Evolutionary conservation across 768 basidiomycete genomes (phyloP).

Genomic region (Dacryopinax primogenitus): DNA sequence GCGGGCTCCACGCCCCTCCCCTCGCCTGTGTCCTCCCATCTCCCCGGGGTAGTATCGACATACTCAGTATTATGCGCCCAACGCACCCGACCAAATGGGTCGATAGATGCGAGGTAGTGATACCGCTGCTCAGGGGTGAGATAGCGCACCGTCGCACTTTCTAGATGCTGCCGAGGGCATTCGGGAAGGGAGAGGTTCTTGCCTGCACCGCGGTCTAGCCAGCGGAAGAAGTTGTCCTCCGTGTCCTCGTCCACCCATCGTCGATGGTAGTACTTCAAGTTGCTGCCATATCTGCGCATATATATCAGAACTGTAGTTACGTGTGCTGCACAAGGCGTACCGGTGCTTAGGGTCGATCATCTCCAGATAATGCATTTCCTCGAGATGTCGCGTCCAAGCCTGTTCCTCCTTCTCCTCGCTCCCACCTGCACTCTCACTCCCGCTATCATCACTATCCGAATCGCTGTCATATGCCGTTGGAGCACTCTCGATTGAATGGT

Average conservation of each 20-base stretch:
- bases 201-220: constrained; percentile 52
- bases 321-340: neutral
- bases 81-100: constrained; percentile 38
- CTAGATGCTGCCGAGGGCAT: constrained; percentile 46
- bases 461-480: neutral
- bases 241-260: constrained; percentile 49
- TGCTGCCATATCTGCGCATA: neutral
- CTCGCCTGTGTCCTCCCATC: constrained; percentile 49
- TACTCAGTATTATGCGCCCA: constrained; percentile 47
- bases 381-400: constrained; percentile 33
- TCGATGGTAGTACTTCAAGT: constrained; percentile 42
- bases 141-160: constrained; percentile 49
- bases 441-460: constrained; percentile 31
- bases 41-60: constrained; percentile 47
- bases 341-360: constrained; percentile 36
- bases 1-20: constrained; percentile 41
- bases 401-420: constrained; percentile 14
- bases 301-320: neutral
- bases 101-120: constrained; percentile 52
- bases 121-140: constrained; percentile 47
- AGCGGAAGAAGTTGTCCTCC: constrained; percentile 52
- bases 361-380: constrained; percentile 54
- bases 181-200: constrained; percentile 44
- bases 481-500: constrained; percentile 23
- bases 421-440: constrained; percentile 24